Evolutionary conservation across 345 rosid genomes (phyloP).

Genomic region (Dimocarpus longan): DNA sequence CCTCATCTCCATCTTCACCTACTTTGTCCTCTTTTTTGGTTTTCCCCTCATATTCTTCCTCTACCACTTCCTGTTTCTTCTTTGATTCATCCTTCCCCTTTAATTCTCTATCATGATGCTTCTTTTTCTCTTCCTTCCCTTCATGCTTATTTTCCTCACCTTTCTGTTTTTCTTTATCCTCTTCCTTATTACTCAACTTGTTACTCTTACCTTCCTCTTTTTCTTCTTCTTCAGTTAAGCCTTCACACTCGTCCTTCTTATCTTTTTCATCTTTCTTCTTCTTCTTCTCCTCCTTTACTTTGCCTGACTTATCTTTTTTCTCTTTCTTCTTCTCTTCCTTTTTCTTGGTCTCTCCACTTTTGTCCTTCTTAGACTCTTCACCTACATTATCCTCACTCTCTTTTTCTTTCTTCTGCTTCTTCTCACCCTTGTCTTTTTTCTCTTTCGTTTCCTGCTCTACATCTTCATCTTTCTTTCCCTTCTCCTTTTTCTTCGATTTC

Average conservation of each 20-base stretch:
- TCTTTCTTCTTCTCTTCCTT: not conserved
- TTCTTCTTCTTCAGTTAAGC: too few relatives aligned
- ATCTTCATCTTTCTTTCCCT: conserved; percentile 5
- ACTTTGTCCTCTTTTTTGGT: conserved; percentile 1
- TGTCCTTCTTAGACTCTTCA: not conserved
- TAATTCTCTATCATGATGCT: conserved; percentile 22
- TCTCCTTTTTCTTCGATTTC: conserved; percentile 34
- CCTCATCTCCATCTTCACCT: not conserved
- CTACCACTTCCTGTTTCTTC: not conserved
- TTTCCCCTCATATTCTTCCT: not conserved
- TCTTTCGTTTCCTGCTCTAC: not conserved
- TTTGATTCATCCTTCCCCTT: conserved; percentile 28
- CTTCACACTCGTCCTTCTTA: not conserved
- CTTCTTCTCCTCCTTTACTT: not conserved
- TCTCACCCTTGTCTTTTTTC: not conserved
- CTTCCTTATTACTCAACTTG: conserved; percentile 1
- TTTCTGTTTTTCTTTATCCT: conserved; percentile 6
- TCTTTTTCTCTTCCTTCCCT: too few relatives aligned
- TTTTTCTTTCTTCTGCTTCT: conserved; percentile 2
- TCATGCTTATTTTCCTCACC: too few relatives aligned
- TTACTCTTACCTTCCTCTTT: too few relatives aligned
- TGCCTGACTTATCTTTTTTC: conserved; percentile 4
- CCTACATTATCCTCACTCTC: conserved; percentile 14
- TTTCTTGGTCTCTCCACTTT: not conserved
- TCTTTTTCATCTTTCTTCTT: not conserved